These are phyloP conservation scores for Entelexis paramagnoliae DNA, from an alignment of 1,139 yeast species.

Conservation along the genomic window DNA sequence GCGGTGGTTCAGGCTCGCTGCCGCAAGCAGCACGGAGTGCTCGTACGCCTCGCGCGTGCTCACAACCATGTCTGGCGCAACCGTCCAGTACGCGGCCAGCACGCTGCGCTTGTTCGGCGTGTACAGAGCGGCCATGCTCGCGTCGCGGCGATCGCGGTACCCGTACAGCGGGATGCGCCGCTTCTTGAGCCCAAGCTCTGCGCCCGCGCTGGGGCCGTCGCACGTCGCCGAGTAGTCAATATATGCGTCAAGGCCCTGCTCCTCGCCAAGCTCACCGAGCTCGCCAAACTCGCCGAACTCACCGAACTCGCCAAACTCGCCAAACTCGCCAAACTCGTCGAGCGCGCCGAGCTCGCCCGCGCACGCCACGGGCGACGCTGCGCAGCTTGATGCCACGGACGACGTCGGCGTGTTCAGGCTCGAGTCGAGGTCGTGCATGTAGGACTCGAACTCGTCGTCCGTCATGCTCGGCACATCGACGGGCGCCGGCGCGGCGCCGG, in stretches of 20 bases:
- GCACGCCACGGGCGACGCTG: neutral
- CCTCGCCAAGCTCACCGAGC: neutral
- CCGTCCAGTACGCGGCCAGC: constrained; percentile 23
- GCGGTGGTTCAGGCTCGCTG: constrained; percentile 23
- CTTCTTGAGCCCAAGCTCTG: neutral
- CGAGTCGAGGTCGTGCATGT: neutral
- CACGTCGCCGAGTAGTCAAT: constrained; percentile 4
- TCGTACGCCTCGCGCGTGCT: constrained; percentile 20
- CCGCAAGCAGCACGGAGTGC: constrained; percentile 23
- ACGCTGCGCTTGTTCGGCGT: constrained; percentile 21
- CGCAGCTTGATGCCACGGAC: neutral
- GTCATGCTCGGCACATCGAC: neutral
- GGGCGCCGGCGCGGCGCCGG: neutral
- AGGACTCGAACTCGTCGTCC: neutral
- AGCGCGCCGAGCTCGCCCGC: too few relatives aligned
- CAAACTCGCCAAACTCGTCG: neutral
- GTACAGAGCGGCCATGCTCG: neutral
- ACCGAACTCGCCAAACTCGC: too few relatives aligned
- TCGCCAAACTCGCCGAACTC: neutral
- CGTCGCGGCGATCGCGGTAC: constrained; percentile 10
- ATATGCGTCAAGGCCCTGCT: constrained; percentile 11
- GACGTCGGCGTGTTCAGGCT: neutral
- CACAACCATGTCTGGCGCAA: constrained; percentile 20
- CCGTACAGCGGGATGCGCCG: constrained; percentile 14
- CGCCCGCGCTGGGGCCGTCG: neutral